Percentiles rank a stretch among this genome's conserved stretches.
Evolutionary conservation across 2,329 filamentous ascomycete species (phyloP).

Genomic region (Proliferodiscus dingleyae): DNA sequence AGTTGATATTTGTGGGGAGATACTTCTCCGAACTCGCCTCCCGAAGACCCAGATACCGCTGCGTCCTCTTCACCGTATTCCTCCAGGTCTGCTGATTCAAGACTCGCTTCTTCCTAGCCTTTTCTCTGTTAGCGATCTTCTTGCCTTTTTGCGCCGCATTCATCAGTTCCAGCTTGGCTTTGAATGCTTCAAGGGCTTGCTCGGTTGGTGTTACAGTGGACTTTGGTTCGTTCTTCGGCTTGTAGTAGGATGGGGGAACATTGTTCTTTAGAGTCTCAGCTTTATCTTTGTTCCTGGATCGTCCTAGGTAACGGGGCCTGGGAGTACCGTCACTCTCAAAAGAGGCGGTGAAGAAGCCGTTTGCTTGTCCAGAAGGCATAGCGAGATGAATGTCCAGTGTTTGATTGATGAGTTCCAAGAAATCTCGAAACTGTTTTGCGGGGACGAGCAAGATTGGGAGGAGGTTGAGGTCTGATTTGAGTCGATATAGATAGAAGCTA

Average conservation of each 20-base stretch:
- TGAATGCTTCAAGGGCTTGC: slow-evolving; percentile 43
- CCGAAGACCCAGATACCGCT: slow-evolving; percentile 69
- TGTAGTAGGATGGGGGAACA: slow-evolving; percentile 30
- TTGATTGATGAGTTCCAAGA: slow-evolving; percentile 62
- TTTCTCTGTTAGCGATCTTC: slow-evolving; percentile 42
- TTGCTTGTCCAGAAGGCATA: slow-evolving; percentile 50
- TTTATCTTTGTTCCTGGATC: slow-evolving; percentile 41
- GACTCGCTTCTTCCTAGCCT: slow-evolving; percentile 42
- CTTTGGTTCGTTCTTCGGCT: slow-evolving; percentile 25
- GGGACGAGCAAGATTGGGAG: slow-evolving; percentile 64
- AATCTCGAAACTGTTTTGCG: slow-evolving; percentile 56
- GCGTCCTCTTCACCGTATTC: slow-evolving; percentile 56
- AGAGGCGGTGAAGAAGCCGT: slow-evolving; percentile 52
- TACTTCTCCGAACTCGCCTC: slow-evolving; percentile 18
- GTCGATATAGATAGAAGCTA: slow-evolving; percentile 64
- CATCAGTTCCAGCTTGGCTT: slow-evolving; percentile 48
- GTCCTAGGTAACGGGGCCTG: slow-evolving; percentile 63
- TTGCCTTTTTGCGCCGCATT: slow-evolving; percentile 45
- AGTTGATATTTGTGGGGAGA: slow-evolving; percentile 6
- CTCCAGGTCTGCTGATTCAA: slow-evolving; percentile 47
- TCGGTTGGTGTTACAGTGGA: slow-evolving; percentile 30
- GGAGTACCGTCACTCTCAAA: slow-evolving; percentile 59
- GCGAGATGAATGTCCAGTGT: slow-evolving; percentile 48
- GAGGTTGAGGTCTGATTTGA: slow-evolving; percentile 37
- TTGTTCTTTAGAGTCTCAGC: slow-evolving; percentile 18